Base-by-base conservation (phyloP, 352 stramenopile genomes). In the Plasmopara viticola region DNA sequence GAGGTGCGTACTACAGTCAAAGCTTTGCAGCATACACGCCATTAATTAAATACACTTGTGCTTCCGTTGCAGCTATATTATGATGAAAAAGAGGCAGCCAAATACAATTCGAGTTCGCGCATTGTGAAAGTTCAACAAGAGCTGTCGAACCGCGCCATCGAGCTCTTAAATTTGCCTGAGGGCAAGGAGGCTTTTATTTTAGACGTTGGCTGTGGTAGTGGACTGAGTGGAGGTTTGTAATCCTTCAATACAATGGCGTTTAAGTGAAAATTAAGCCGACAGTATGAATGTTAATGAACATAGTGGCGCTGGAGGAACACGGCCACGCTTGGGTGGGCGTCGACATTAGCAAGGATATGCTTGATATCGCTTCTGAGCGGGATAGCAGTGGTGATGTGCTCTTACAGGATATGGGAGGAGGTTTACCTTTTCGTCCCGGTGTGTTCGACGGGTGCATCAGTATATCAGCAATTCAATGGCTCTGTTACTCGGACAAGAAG, bases 391-490 rank as follows among this genome's bases (percentile, higher is more conserved):
- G 84, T 28, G 84, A 94, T 47, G 81, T 94, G 17, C 91, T 97
- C 40, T 59, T 96, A 34, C 87, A 93, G 46, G 97, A 99, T 64
- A 99, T 99, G 96, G 97, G 97, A 35, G 95, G 93, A 51, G 97
- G 97, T 30, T 67, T 99, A 17, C 95, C 96, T 13, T 99, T 99
- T 76, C 91, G 96, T 53, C 86, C 94, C 1, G 96, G 94, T 7
- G 87, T 96, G 0, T 99, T 99, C 60, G 97, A 99, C 64, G 97
- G 96, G 15, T 98, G 89, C 63, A 98, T 99, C 72, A 99, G 95
- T 58, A 99, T 99, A 58, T 99, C 95, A 12, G 97, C 97, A n/a
- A 68, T 99, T 25, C 97, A 99, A 75, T 99, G 97, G 97, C 85
- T 99, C 17, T 99, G 97, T 68, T 99, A 99, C 74, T 98, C 94